A percentile compares a stretch with the other conserved stretches of the same genome.
Evolutionary conservation across 306 rosid genomes (phyloP).

Genomic region (Senna tora): DNA sequence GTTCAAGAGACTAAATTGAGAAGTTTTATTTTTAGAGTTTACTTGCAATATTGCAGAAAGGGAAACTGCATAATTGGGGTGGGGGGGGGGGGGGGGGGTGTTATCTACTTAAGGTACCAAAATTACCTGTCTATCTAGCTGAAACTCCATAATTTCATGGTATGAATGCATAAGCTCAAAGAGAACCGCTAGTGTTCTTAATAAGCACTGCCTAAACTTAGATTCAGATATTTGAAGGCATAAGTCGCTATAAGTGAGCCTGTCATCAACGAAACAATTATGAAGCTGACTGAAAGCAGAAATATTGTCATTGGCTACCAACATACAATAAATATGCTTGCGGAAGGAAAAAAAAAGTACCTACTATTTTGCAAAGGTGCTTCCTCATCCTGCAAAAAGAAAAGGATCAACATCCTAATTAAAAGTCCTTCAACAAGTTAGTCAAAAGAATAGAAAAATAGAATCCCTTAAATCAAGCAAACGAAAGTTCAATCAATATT

Average conservation of each 20-base stretch:
- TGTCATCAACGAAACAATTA: conserved; percentile 51
- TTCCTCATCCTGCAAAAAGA: conserved; percentile 75
- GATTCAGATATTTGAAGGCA: conserved; percentile 92
- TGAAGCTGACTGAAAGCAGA: conserved; percentile 38
- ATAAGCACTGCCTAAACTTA: conserved; percentile 85
- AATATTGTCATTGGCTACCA: conserved; percentile 13
- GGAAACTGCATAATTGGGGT: conserved; percentile 6
- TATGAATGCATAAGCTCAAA: conserved; percentile 89
- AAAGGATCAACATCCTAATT: conserved; percentile 41
- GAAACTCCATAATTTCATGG: conserved; percentile 87
- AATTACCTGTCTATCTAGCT: conserved; percentile 73
- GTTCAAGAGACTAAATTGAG: neutral
- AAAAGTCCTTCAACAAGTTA: conserved; percentile 19
- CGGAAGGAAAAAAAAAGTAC: conserved; percentile 53
- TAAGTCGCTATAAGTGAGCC: conserved; percentile 97
- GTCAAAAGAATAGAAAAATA: conserved; percentile 23
- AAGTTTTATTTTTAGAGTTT: no score
- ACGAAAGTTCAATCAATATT: conserved; percentile 24
- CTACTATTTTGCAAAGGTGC: conserved; percentile 68
- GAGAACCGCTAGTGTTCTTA: conserved; percentile 76
- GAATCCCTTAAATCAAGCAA: conserved; percentile 20
- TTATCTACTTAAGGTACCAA: conserved; percentile 30
- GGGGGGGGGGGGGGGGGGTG: neutral
- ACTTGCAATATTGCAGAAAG: neutral
- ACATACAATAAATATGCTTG: conserved; percentile 34